Evolutionary conservation across 2,329 filamentous ascomycete genomes (phyloP).

Genomic region (Nemania diffusa): DNA sequence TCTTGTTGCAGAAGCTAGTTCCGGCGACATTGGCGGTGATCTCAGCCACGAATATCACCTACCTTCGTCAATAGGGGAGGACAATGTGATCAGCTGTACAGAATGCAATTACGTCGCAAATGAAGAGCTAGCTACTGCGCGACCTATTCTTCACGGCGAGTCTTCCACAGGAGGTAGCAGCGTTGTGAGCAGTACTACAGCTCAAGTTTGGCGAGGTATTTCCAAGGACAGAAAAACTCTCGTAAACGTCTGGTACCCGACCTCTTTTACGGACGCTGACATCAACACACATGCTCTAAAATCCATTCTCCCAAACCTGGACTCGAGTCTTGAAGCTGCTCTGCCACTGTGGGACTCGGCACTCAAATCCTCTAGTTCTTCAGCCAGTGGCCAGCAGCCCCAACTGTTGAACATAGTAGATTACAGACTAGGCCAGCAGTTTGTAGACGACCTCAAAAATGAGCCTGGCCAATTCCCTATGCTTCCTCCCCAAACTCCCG

Average conservation of each 20-base stretch:
- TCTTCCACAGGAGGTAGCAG: not conserved
- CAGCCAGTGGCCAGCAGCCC: slow-evolving; percentile 31
- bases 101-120: slow-evolving; percentile 83
- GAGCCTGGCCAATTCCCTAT: slow-evolving; percentile 25
- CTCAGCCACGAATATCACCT: slow-evolving; percentile 97
- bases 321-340: slow-evolving; percentile 74
- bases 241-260: slow-evolving; percentile 75
- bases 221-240: slow-evolving; percentile 74
- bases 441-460: slow-evolving; percentile 31
- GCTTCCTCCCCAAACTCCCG: slow-evolving; percentile 31
- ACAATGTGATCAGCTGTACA: slow-evolving; percentile 80
- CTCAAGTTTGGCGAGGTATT: slow-evolving; percentile 69
- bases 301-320: slow-evolving; percentile 71
- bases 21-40: slow-evolving; percentile 94
- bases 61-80: slow-evolving; percentile 81
- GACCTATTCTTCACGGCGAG: slow-evolving; percentile 17
- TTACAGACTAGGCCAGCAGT: slow-evolving; percentile 47
- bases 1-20: slow-evolving; percentile 87
- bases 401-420: slow-evolving; percentile 47
- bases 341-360: slow-evolving; percentile 62
- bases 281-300: slow-evolving; percentile 72
- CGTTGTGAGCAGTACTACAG: not conserved
- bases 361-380: slow-evolving; percentile 40
- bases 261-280: slow-evolving; percentile 45
- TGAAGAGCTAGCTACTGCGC: slow-evolving; percentile 78